phyloP scores from a whole-genome alignment of 257 asterid genomes.

The Salvia hispanica region DNA sequence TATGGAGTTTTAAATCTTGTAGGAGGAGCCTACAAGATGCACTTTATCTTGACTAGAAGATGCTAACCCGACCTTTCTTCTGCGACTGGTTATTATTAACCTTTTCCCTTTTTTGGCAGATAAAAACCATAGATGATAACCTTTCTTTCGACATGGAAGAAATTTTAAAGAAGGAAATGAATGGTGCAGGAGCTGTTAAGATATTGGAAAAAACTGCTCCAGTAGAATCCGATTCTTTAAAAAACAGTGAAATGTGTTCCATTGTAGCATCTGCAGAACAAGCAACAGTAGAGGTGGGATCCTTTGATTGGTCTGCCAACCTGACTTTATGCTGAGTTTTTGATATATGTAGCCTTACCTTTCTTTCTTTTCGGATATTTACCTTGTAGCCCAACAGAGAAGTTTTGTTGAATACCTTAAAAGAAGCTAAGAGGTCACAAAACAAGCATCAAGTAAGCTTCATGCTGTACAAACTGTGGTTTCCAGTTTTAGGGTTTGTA shows the following conservation, averaged over 20 bases:
- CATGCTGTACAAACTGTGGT: neutral
- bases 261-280: constrained; percentile 38
- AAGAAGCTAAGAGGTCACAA: constrained; percentile 41
- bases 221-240: constrained; percentile 41
- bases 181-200: constrained; percentile 32
- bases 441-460: constrained; percentile 59
- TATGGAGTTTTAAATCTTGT: neutral
- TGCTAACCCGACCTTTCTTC: neutral
- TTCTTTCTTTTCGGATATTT: constrained; percentile 3
- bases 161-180: constrained; percentile 43
- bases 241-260: constrained; percentile 34
- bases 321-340: neutral
- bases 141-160: constrained; percentile 70
- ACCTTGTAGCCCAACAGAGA: constrained; percentile 45
- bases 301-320: constrained; percentile 20
- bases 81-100: constrained; percentile 16
- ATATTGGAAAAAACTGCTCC: constrained; percentile 40
- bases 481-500: constrained; percentile 2
- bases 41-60: constrained; percentile 7
- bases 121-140: constrained; percentile 64
- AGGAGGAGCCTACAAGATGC: neutral
- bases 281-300: constrained; percentile 49
- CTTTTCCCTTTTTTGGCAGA: constrained; percentile 47
- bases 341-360: constrained; percentile 19
- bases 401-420: constrained; percentile 41